Evolutionary conservation across 768 basidiomycete genomes (phyloP).

Genomic region (Phlebiopsis gigantea): DNA sequence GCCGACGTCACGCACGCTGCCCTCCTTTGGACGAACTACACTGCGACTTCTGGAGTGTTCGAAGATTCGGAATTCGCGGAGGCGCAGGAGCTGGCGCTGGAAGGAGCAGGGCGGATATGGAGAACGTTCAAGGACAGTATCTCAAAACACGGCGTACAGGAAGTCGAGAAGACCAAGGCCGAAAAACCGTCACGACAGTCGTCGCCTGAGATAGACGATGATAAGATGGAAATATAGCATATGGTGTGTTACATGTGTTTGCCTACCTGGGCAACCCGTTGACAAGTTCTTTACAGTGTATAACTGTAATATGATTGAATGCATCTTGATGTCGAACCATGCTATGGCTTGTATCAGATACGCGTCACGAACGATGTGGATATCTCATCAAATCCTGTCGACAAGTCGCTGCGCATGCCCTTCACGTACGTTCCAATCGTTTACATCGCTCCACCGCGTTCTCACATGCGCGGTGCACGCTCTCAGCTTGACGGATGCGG

Average conservation of each 20-base stretch:
- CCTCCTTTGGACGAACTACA: constrained; percentile 54
- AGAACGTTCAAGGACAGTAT: constrained; percentile 40
- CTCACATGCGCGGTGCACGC: background rate
- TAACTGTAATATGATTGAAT: background rate
- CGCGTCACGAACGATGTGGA: too few species aligned
- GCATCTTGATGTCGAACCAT: too few species aligned
- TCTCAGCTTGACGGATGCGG: background rate
- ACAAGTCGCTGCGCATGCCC: too few species aligned
- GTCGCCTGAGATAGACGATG: constrained; percentile 7
- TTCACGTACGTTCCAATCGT: too few species aligned
- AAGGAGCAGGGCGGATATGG: constrained; percentile 45
- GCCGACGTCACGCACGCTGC: constrained; percentile 13
- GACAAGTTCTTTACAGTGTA: background rate
- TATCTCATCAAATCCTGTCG: too few species aligned
- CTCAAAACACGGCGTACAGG: background rate
- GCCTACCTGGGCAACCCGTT: background rate
- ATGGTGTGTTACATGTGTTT: background rate
- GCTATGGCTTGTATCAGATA: too few species aligned
- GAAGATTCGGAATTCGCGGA: constrained; percentile 35
- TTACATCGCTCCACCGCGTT: too few species aligned
- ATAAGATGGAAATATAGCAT: constrained; percentile 15
- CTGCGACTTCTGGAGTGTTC: constrained; percentile 28
- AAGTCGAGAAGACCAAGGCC: background rate
- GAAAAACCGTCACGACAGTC: background rate
- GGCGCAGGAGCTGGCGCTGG: constrained; percentile 46